Percentiles rank a stretch among this genome's conserved stretches.
phyloP scores from a whole-genome alignment of 2,329 filamentous ascomycete species.

The Fusarium fracticaudum region DNA sequence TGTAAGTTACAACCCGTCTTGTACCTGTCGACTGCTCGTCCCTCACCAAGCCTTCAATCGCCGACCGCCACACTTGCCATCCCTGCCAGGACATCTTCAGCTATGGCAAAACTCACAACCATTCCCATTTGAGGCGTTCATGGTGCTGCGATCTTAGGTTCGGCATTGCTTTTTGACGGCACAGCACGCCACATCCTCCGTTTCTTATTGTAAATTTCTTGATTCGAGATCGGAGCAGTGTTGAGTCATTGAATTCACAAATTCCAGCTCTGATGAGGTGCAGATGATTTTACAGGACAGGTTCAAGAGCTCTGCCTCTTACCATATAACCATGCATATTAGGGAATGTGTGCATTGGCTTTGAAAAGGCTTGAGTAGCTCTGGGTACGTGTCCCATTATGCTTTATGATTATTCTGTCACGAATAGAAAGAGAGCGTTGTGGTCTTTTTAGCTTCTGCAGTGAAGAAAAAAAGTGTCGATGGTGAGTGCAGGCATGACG shows the following conservation, averaged over 20 bases:
- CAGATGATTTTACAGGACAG: too few species aligned
- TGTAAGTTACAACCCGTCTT: background rate
- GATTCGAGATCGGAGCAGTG: accelerated
- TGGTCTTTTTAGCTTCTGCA: background rate
- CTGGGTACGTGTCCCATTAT: too few species aligned
- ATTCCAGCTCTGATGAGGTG: too few species aligned
- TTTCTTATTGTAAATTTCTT: background rate
- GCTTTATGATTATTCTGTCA: too few species aligned
- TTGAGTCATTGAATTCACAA: too few species aligned
- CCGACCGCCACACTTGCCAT: background rate
- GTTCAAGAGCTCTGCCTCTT: too few species aligned
- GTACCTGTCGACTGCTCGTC: background rate
- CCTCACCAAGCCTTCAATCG: background rate
- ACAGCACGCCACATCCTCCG: background rate
- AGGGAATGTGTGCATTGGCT: too few species aligned
- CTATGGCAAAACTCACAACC: background rate
- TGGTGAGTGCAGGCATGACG: too few species aligned
- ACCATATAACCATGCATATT: too few species aligned
- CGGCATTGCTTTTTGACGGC: background rate
- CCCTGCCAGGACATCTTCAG: background rate
- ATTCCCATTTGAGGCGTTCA: background rate
- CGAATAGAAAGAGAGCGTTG: too few species aligned
- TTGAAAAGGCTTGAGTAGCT: too few species aligned
- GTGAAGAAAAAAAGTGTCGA: too few species aligned
- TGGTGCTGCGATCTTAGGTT: background rate